Base-by-base conservation (phyloP, 495 filamentous ascomycete species). In the Neurospora pannonica region DNA sequence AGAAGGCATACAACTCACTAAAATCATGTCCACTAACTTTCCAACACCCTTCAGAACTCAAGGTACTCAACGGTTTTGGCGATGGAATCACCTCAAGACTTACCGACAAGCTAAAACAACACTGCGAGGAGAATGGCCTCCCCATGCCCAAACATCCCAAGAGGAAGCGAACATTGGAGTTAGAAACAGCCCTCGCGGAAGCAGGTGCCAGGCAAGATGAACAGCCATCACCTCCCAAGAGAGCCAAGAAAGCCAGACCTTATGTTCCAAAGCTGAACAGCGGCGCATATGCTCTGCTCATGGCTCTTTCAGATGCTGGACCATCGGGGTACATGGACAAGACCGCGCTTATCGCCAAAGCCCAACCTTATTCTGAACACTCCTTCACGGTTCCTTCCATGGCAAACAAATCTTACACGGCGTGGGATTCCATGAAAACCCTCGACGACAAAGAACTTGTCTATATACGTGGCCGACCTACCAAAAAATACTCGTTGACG, bases 401-500 rank as follows among this genome's bases (percentile, higher is more conserved):
- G 71, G 83, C 91, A 4, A 90, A 84, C 6, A 92, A 89, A 76
- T 92, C 87, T 78, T 93, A 93, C 76, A 96, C 93, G 3, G 93
- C 93, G 0, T 97, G 94, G 94, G 91, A 87, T 78, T 93, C 92
- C 0, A 97, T 97, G 89, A 94, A 93, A 77, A 92, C 90, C 0
- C 83, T 96, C 37, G 76, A 90, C 3, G 84, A 89, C 37, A 94
- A 95, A 81, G 92, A 94, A 54, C 84, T 94, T 11, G 92, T 95
- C 0, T 91, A 90, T 74, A 89, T 92, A 71, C 88, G 88, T 46
- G 91, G 92, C 1, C 86, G 90, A 37, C 93, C 93, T 2, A 80
- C 90, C 17, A 85, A 89, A 71, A 90, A 87, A 76, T 97, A 94
- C 80, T 81, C 83, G 5, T 85, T 97, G 19, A 93, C 92, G 0